phyloP scores from a whole-genome alignment of 495 filamentous ascomycete species.

The Penicillium nucicola region DNA sequence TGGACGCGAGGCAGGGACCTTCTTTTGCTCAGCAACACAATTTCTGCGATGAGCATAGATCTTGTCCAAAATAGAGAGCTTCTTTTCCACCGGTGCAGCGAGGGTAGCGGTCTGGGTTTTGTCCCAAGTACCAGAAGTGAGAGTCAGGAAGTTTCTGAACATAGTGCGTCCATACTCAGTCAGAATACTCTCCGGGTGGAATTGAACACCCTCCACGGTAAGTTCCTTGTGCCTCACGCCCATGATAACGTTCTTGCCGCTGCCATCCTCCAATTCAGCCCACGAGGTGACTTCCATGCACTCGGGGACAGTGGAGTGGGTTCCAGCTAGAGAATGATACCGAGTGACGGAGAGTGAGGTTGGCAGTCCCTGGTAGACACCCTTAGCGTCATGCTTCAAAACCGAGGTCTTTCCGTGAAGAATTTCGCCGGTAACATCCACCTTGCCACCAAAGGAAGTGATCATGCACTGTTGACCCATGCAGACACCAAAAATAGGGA shows the following conservation, averaged over 20 bases:
- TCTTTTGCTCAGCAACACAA: slow-evolving; percentile 78
- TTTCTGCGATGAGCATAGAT: slow-evolving; percentile 84
- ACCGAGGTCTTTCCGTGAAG: slow-evolving; percentile 95
- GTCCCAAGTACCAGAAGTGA: slow-evolving; percentile 86
- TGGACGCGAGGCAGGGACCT: slow-evolving; percentile 78
- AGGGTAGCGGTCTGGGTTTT: slow-evolving; percentile 50
- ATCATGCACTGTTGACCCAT: slow-evolving; percentile 99
- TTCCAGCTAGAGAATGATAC: slow-evolving; percentile 96
- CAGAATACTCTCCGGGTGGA: slow-evolving; percentile 95
- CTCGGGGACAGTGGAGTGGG: slow-evolving; percentile 80
- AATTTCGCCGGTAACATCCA: slow-evolving; percentile 93
- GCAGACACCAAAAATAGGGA: slow-evolving; percentile 95
- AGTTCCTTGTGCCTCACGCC: slow-evolving; percentile 90
- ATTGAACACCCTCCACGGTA: slow-evolving; percentile 90
- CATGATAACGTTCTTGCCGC: slow-evolving; percentile 82
- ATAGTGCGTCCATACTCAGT: slow-evolving; percentile 84
- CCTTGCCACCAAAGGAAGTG: slow-evolving; percentile 83
- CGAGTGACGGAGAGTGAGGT: slow-evolving; percentile 83
- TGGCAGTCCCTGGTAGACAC: slow-evolving; percentile 75
- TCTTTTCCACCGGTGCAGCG: slow-evolving; percentile 46
- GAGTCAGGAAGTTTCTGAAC: slow-evolving; percentile 85
- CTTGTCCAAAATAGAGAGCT: slow-evolving; percentile 80
- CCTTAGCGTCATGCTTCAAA: slow-evolving; percentile 82
- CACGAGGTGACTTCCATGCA: slow-evolving; percentile 90
- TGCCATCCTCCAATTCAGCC: slow-evolving; percentile 57